Percentiles rank a stretch among this genome's conserved stretches.
Conservation (phyloP, 768 basidiomycete species). For the Austroboletus eburneus region DNA sequence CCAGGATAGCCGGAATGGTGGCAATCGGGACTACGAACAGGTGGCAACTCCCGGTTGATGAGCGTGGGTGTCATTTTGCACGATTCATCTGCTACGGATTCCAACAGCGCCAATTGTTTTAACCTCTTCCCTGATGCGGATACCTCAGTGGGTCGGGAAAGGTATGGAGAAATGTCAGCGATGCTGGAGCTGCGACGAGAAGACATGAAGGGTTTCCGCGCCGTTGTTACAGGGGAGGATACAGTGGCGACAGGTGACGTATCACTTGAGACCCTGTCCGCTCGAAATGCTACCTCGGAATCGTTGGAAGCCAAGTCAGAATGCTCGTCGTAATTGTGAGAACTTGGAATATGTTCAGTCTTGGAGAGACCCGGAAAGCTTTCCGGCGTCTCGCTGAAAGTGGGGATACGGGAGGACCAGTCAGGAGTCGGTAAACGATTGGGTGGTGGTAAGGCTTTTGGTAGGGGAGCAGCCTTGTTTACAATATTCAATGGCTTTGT, state of each 20-base stretch:
- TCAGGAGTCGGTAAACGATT: slow-evolving; percentile 23
- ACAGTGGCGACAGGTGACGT: slow-evolving; percentile 6
- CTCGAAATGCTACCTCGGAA: slow-evolving; percentile 1
- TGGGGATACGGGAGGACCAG: slow-evolving; percentile 32
- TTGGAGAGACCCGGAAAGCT: slow-evolving; percentile 7
- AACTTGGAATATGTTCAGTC: slow-evolving; percentile 1
- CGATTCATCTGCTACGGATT: slow-evolving; percentile 71
- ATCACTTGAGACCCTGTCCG: slow-evolving; percentile 3
- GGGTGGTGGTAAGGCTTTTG: slow-evolving; percentile 10
- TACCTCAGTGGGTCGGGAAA: slow-evolving; percentile 50
- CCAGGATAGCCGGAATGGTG: slow-evolving; percentile 7
- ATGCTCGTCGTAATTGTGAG: slow-evolving; percentile 7
- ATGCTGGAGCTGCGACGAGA: slow-evolving; percentile 43
- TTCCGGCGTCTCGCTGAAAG: slow-evolving; percentile 11
- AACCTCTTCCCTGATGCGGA: slow-evolving; percentile 58
- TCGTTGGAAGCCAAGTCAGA: background rate
- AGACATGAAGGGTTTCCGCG: slow-evolving; percentile 20
- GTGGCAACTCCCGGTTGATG: slow-evolving; percentile 23
- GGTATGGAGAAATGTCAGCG: slow-evolving; percentile 68
- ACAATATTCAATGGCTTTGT: slow-evolving; percentile 4
- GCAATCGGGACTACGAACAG: slow-evolving; percentile 2
- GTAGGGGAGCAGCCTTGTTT: slow-evolving; percentile 6
- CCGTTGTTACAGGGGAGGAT: slow-evolving; percentile 10
- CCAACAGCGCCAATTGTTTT: slow-evolving; percentile 67
- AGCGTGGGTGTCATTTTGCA: slow-evolving; percentile 52